Percentiles rank a stretch among this genome's conserved stretches.
Evolutionary conservation across 2,329 filamentous ascomycete species (phyloP).

Genomic region (Trichoderma sp.): DNA sequence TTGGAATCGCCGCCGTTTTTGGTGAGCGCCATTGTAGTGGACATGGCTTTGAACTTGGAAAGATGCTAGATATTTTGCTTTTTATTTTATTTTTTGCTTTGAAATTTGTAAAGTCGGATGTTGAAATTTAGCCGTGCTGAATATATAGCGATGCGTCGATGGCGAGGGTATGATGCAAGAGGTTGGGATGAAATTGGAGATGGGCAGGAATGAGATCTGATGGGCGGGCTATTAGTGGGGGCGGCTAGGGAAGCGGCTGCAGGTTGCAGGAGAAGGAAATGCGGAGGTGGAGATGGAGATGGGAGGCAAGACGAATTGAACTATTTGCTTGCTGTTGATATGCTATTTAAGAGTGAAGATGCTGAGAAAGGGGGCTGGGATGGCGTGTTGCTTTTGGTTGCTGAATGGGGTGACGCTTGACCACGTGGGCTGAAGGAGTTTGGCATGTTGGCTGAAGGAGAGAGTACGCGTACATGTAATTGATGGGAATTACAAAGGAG

Average conservation of each 20-base stretch:
- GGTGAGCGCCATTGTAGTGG: not conserved
- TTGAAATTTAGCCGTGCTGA: not conserved
- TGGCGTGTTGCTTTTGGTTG: not conserved
- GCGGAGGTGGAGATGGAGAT: conserved; percentile 1
- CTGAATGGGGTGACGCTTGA: not conserved
- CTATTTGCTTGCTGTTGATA: not conserved
- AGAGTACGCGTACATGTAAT: not conserved
- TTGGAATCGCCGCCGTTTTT: not conserved
- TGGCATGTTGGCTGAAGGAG: not conserved
- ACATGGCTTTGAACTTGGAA: not conserved
- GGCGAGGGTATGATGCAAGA: not conserved
- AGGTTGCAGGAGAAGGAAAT: not conserved
- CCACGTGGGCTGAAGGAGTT: not conserved
- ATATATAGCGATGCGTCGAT: not conserved
- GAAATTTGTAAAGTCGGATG: not conserved
- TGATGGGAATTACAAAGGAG: not conserved
- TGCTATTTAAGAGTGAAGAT: not conserved
- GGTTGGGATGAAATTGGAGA: not conserved
- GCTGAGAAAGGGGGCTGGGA: not conserved
- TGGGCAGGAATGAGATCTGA: not conserved
- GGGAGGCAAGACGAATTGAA: not conserved
- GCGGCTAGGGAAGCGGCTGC: conserved; percentile 6
- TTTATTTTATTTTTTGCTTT: too few relatives aligned
- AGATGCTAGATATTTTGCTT: not conserved
- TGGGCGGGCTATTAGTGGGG: not conserved